phyloP scores from a whole-genome alignment of 768 basidiomycete genomes.

The Fibroporia radiculosa region DNA sequence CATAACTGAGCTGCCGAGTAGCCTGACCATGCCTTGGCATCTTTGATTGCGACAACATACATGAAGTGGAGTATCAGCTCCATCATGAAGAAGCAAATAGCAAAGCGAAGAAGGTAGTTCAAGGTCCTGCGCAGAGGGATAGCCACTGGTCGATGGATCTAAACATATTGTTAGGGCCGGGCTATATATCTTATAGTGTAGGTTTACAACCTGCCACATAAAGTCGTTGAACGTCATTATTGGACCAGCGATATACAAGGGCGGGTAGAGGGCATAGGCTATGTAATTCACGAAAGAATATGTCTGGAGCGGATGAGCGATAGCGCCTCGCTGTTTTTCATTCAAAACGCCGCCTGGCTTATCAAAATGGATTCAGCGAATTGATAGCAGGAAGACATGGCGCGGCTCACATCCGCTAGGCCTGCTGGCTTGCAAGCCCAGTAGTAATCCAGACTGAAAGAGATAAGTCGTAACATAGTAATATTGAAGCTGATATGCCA shows the following conservation, averaged over 20 bases:
- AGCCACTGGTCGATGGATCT: conserved; percentile 55
- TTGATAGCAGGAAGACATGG: neutral
- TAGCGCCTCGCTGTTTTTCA: conserved; percentile 54
- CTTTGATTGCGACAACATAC: conserved; percentile 97
- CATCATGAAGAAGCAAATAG: conserved; percentile 71
- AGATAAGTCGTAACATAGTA: conserved; percentile 88
- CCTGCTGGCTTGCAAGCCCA: conserved; percentile 56
- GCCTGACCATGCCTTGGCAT: conserved; percentile 73
- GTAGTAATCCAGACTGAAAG: conserved; percentile 89
- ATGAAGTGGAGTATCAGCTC: conserved; percentile 89
- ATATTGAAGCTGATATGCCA: conserved; percentile 97
- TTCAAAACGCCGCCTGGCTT: conserved; percentile 28
- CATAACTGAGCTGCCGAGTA: conserved; percentile 72
- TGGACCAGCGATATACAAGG: conserved; percentile 92
- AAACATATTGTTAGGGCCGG: neutral
- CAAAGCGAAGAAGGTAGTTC: conserved; percentile 65
- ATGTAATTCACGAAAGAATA: conserved; percentile 73
- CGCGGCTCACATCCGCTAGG: conserved; percentile 34
- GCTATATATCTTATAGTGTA: neutral
- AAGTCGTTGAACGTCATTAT: conserved; percentile 97
- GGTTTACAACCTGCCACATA: conserved; percentile 70
- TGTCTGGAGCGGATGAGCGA: conserved; percentile 44
- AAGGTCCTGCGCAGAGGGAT: conserved; percentile 34
- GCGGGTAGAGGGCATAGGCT: conserved; percentile 84
- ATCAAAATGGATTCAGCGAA: neutral